phyloP scores from a whole-genome alignment of 2,329 filamentous ascomycete species.

The Zelopaecilomyces penicillatus region DNA sequence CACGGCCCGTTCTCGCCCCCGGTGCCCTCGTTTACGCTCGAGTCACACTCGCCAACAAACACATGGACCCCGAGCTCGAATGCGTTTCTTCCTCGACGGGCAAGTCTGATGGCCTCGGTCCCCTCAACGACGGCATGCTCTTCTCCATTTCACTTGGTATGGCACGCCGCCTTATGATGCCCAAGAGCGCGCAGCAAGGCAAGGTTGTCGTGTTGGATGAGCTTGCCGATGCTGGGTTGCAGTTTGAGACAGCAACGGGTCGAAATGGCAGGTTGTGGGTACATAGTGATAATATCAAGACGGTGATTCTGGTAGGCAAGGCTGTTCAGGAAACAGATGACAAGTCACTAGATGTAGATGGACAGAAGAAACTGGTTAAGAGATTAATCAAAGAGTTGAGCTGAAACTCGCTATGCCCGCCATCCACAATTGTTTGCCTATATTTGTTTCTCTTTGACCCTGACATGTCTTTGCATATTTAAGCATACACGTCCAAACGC shows the following conservation, averaged over 20 bases:
- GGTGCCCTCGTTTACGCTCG: conserved; percentile 86
- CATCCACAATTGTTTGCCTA: no score
- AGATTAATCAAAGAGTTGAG: conserved; percentile 49
- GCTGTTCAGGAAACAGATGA: conserved; percentile 74
- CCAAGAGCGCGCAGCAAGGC: conserved; percentile 51
- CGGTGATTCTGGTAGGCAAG: conserved; percentile 68
- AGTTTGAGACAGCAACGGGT: conserved; percentile 90
- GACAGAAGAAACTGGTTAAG: conserved; percentile 62
- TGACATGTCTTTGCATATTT: no score
- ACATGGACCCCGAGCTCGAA: conserved; percentile 84
- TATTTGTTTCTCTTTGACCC: no score
- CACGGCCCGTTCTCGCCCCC: conserved; percentile 64
- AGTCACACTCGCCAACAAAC: conserved; percentile 65
- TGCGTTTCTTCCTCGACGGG: conserved; percentile 82
- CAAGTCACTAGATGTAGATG: conserved; percentile 51
- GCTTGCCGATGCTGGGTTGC: conserved; percentile 64
- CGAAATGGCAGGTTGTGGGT: conserved; percentile 92
- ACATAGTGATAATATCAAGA: conserved; percentile 64
- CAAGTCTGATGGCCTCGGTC: conserved; percentile 80
- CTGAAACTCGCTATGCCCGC: not conserved
- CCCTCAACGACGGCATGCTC: conserved; percentile 76
- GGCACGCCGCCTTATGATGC: conserved; percentile 68
- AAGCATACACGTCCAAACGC: no score
- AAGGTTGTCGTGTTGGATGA: conserved; percentile 70
- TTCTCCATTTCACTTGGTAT: conserved; percentile 73